Conservation (phyloP, 129 eudicot species). For the Daucus carota region DH1_v3.0 NC_030381.2:33361001-33361500, state of each 20-base stretch:
- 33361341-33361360: conserved; percentile 65
- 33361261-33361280: neutral
- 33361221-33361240: conserved; percentile 26
- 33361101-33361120: conserved; percentile 50
- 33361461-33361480: conserved; percentile 48
- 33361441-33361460: conserved; percentile 93
- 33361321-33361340: conserved; percentile 3
- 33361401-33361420: conserved; percentile 94
- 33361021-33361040: conserved; percentile 26
- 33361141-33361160: conserved; percentile 29
- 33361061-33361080: conserved; percentile 76
- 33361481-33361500: conserved; percentile 4
- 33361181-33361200: conserved; percentile 74
- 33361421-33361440: conserved; percentile 86
- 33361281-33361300: neutral
- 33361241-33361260: neutral
- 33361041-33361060: conserved; percentile 55
- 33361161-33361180: conserved; percentile 59
- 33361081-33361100: conserved; percentile 62
- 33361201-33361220: conserved; percentile 98
- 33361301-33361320: conserved; percentile 9
- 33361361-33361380: conserved; percentile 73
- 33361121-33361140: conserved; percentile 35
- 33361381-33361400: conserved; percentile 96
- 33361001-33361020: neutral